Percentiles rank a stretch among this genome's conserved stretches.
Conservation (phyloP, 805 yeast genomes). For the Candida arabinofermentans region DNA sequence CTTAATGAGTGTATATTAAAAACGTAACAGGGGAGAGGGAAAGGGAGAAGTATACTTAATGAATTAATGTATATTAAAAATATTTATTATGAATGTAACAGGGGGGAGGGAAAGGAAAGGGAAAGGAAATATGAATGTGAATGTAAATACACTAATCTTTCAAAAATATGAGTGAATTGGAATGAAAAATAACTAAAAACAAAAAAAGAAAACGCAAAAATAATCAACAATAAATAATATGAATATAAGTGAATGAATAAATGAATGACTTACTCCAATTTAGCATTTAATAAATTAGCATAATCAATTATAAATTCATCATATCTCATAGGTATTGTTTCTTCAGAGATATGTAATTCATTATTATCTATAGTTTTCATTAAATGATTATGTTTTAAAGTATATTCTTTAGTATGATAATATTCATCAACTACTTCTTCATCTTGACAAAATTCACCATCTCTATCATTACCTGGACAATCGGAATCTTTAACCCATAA, state of each 20-base stretch:
- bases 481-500: slow-evolving; percentile 45
- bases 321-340: slow-evolving; percentile 25
- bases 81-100: too few species aligned
- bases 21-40: too few species aligned
- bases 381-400: slow-evolving; percentile 21
- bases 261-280: slow-evolving; percentile 9
- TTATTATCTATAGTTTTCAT: slow-evolving; percentile 8
- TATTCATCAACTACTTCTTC: slow-evolving; percentile 30
- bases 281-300: slow-evolving; percentile 17
- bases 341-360: slow-evolving; percentile 15
- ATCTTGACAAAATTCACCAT: slow-evolving; percentile 29
- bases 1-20: too few species aligned
- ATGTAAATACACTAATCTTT: too few species aligned
- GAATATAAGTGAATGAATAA: not conserved
- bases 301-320: slow-evolving; percentile 26
- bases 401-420: slow-evolving; percentile 26
- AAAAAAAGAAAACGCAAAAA: not conserved
- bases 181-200: too few species aligned
- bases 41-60: too few species aligned
- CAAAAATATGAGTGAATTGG: too few species aligned
- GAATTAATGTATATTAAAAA: too few species aligned
- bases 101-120: too few species aligned
- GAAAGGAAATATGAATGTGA: too few species aligned
- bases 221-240: not conserved
- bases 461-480: slow-evolving; percentile 24